These are phyloP conservation scores for Peniophora sp. DNA, from an alignment of 1,284 basidiomycete genomes.

Conservation along the genomic window DNA sequence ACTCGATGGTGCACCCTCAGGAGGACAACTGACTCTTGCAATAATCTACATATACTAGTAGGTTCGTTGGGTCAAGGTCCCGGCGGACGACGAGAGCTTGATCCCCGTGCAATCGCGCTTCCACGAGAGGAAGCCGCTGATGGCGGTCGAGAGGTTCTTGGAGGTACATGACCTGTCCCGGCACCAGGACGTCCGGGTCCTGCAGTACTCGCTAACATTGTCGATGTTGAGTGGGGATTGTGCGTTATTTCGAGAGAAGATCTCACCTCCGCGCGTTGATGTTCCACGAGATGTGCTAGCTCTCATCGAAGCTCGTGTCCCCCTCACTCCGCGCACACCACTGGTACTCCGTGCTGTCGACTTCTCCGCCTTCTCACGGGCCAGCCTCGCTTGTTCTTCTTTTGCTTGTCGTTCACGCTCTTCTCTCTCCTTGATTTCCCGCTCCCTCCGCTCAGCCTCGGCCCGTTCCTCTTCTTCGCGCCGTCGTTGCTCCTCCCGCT, in stretches of 20 bases:
- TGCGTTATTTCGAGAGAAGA: background rate
- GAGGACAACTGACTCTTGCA: too few relatives aligned
- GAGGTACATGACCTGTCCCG: background rate
- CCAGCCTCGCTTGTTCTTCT: constrained; percentile 32
- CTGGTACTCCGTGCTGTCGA: constrained; percentile 18
- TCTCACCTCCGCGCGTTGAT: constrained; percentile 5
- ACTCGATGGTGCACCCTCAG: too few relatives aligned
- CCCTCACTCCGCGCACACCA: constrained; percentile 28
- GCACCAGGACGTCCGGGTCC: background rate
- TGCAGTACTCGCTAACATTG: background rate
- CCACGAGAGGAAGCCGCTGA: constrained; percentile 7
- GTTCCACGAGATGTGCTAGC: constrained; percentile 10
- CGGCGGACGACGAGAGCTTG: background rate
- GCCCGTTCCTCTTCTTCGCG: constrained; percentile 35
- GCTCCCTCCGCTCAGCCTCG: constrained; percentile 12
- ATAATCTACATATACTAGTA: too few relatives aligned
- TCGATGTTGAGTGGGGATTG: background rate
- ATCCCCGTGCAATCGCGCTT: constrained; percentile 4
- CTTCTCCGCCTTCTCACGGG: constrained; percentile 17
- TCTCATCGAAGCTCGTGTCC: constrained; percentile 30
- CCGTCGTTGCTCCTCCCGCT: constrained; percentile 39
- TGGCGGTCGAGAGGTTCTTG: constrained; percentile 7
- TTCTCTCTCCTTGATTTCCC: constrained; percentile 21
- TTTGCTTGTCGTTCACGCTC: constrained; percentile 38
- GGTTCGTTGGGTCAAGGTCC: background rate